Conservation (phyloP, 2,329 filamentous ascomycete species). For the Hypoxylon sp. region DNA sequence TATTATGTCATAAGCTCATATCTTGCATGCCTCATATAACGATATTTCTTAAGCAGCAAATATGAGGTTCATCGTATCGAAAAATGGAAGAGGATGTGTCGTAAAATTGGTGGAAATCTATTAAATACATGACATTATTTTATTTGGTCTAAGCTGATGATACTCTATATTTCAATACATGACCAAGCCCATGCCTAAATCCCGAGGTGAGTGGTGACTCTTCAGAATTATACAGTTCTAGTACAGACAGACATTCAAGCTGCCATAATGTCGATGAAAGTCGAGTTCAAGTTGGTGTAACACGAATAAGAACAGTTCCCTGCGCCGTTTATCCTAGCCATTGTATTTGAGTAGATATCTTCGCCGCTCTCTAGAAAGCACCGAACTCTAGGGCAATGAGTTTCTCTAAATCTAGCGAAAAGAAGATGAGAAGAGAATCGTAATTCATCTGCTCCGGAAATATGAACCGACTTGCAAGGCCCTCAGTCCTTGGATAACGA, state of each 20-base stretch:
- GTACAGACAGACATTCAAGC: not conserved
- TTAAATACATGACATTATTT: not conserved
- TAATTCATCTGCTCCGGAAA: slow-evolving; percentile 28
- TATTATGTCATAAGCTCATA: slow-evolving; percentile 13
- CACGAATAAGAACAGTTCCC: not conserved
- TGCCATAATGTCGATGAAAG: not conserved
- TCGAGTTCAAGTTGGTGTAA: not conserved
- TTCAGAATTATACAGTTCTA: not conserved
- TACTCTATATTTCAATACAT: not conserved
- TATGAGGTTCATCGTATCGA: not conserved
- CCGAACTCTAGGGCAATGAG: not conserved
- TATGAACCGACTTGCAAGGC: slow-evolving; percentile 32
- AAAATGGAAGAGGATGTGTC: not conserved
- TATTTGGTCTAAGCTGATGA: not conserved
- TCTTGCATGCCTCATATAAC: not conserved
- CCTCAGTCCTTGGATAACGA: slow-evolving; percentile 53
- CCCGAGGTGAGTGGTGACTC: slow-evolving; percentile 2
- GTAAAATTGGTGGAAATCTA: not conserved
- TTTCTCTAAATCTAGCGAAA: not conserved
- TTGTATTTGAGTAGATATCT: not conserved
- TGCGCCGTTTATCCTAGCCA: not conserved
- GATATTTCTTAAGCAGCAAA: slow-evolving; percentile 2
- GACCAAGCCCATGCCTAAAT: not conserved
- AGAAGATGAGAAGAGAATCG: not conserved
- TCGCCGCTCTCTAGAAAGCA: not conserved